These are phyloP conservation scores for Dryadomyces quercus-mongolicae DNA, from an alignment of 2,329 filamentous ascomycete species.

Conservation along the genomic window DNA sequence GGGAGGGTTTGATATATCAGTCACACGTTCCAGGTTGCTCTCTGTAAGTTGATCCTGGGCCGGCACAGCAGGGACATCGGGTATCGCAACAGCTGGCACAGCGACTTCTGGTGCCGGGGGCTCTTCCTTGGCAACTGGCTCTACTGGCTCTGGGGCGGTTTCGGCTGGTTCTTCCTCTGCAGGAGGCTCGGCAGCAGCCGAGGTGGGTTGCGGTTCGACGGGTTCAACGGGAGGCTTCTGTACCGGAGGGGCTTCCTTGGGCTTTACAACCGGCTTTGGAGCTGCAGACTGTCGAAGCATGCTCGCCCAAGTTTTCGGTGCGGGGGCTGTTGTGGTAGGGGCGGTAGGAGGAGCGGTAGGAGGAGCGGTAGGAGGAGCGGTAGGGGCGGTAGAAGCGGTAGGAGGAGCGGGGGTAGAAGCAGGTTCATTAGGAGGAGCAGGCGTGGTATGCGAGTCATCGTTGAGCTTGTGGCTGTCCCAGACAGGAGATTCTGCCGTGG, in stretches of 20 bases:
- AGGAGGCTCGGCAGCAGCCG: slow-evolving; percentile 13
- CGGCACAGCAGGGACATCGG: slow-evolving; percentile 17
- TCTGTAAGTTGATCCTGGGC: slow-evolving; percentile 72
- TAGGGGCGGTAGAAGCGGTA: slow-evolving; percentile 15
- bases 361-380: slow-evolving; percentile 19
- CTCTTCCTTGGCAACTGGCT: slow-evolving; percentile 20
- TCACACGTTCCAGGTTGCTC: slow-evolving; percentile 83
- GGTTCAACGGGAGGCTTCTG: slow-evolving; percentile 22
- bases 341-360: slow-evolving; percentile 17
- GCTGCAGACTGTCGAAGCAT: slow-evolving; percentile 52
- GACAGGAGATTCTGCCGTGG: slow-evolving; percentile 56
- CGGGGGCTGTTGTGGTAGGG: slow-evolving; percentile 19
- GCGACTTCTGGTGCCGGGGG: slow-evolving; percentile 15
- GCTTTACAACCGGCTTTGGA: slow-evolving; percentile 15
- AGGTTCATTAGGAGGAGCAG: slow-evolving; percentile 22
- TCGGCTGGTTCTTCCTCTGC: neutral
- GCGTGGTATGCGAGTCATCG: slow-evolving; percentile 21
- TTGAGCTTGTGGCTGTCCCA: slow-evolving; percentile 39
- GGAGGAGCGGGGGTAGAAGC: slow-evolving; percentile 19
- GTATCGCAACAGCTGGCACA: slow-evolving; percentile 15
- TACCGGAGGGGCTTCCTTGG: slow-evolving; percentile 12
- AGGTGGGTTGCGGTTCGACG: slow-evolving; percentile 28
- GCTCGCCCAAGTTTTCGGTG: slow-evolving; percentile 60
- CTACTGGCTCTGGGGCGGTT: slow-evolving; percentile 12
- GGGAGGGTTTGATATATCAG: slow-evolving; percentile 65